phyloP scores from a whole-genome alignment of 75 land plant species.

The Cryptomeria japonica region DNA sequence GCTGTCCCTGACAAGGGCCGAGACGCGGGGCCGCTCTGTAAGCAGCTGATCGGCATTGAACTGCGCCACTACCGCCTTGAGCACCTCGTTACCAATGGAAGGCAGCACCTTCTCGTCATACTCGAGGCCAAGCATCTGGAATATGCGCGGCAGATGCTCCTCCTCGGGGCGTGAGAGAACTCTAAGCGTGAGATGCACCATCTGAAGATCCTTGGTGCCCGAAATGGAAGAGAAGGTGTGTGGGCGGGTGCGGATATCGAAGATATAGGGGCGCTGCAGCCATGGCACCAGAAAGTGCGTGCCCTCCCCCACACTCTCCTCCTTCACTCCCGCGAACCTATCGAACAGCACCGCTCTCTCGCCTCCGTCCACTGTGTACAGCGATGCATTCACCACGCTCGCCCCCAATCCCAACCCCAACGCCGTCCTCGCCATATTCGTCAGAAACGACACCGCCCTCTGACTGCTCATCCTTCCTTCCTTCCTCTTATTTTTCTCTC shows the following conservation, averaged over 20 bases:
- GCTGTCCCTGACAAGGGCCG: slow-evolving; percentile 76
- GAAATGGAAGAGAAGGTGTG: slow-evolving; percentile 86
- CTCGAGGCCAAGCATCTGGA: slow-evolving; percentile 76
- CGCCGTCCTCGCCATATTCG: slow-evolving; percentile 58
- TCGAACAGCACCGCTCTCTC: slow-evolving; percentile 90
- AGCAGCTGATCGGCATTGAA: slow-evolving; percentile 94
- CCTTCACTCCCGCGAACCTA: slow-evolving; percentile 81
- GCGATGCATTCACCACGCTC: slow-evolving; percentile 55
- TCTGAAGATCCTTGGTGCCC: slow-evolving; percentile 96
- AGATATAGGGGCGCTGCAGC: slow-evolving; percentile 87
- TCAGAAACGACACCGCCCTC: slow-evolving; percentile 48
- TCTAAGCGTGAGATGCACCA: slow-evolving; percentile 88
- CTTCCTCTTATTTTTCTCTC: no score
- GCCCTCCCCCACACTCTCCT: slow-evolving; percentile 74
- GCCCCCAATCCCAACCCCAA: slow-evolving; percentile 64
- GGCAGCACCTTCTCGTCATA: slow-evolving; percentile 94
- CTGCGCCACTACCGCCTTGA: slow-evolving; percentile 92
- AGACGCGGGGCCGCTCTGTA: slow-evolving; percentile 83
- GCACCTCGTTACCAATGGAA: slow-evolving; percentile 90
- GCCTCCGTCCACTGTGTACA: slow-evolving; percentile 95
- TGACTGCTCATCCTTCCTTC: not conserved
- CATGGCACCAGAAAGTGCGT: slow-evolving; percentile 84
- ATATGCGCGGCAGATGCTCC: slow-evolving; percentile 57
- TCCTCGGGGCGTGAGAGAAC: slow-evolving; percentile 79
- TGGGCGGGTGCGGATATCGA: slow-evolving; percentile 86